Evolutionary conservation across 495 filamentous ascomycete species (phyloP).

Genomic region (Parmelia sp.): DNA sequence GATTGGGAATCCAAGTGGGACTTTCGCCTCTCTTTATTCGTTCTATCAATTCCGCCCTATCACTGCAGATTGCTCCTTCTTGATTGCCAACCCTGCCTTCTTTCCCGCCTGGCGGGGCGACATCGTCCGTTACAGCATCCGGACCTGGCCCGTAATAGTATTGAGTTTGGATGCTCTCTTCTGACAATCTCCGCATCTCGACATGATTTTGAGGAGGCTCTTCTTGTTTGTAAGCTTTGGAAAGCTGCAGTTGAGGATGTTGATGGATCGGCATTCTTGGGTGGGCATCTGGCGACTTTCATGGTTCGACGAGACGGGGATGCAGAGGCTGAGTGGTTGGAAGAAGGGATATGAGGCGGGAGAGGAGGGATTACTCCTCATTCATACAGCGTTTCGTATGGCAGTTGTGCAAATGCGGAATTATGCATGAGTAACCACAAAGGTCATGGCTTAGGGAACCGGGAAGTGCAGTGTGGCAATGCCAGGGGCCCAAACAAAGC

Average conservation of each 20-base stretch:
- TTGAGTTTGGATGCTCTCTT: slow-evolving; percentile 50
- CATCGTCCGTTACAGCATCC: slow-evolving; percentile 31
- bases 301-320: background rate
- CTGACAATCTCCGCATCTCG: slow-evolving; percentile 35
- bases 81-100: background rate
- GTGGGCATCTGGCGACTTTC: background rate
- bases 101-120: background rate
- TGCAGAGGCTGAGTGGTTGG: background rate
- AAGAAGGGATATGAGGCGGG: background rate
- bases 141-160: slow-evolving; percentile 50
- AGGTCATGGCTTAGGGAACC: background rate
- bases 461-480: slow-evolving; percentile 5
- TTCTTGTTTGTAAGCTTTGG: slow-evolving; percentile 18
- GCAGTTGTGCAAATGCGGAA: slow-evolving; percentile 18
- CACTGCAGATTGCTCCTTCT: slow-evolving; percentile 30
- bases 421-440: slow-evolving; percentile 14
- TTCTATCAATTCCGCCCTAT: slow-evolving; percentile 76
- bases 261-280: slow-evolving; percentile 56
- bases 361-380: slow-evolving; percentile 4
- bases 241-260: slow-evolving; percentile 30
- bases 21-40: slow-evolving; percentile 74
- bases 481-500: background rate
- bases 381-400: slow-evolving; percentile 1
- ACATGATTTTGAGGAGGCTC: slow-evolving; percentile 15
- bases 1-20: slow-evolving; percentile 64